Conservation (phyloP, 495 filamentous ascomycete species). For the Neurospora pannonica region DNA sequence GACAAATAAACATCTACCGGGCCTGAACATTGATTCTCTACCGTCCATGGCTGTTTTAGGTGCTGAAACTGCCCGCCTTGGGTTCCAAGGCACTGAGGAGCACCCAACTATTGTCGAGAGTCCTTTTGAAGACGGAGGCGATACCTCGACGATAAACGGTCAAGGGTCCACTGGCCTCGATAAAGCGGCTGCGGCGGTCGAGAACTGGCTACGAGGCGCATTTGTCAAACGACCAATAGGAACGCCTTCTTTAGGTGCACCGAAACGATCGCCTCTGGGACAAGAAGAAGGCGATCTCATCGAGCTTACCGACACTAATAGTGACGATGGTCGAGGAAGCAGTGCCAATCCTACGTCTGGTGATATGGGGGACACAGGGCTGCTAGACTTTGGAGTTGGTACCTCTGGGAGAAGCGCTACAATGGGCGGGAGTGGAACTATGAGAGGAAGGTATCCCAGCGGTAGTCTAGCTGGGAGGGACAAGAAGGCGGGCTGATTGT, state of each 20-base stretch:
- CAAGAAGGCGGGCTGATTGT: constrained; percentile 28
- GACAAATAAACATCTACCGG: constrained; percentile 67
- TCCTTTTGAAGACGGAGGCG: constrained; percentile 35
- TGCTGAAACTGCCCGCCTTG: constrained; percentile 39
- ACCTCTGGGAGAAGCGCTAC: constrained; percentile 24
- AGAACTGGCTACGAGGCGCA: constrained; percentile 79
- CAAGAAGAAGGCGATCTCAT: constrained; percentile 62
- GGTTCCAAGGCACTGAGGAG: constrained; percentile 28
- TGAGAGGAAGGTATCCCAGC: background rate
- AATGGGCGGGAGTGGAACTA: constrained; percentile 14
- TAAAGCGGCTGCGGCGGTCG: constrained; percentile 73
- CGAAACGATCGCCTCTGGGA: constrained; percentile 15
- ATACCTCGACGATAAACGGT: constrained; percentile 18
- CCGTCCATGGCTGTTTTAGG: constrained; percentile 46
- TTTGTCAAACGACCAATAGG: constrained; percentile 45
- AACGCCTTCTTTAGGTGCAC: constrained; percentile 37
- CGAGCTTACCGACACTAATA: constrained; percentile 61
- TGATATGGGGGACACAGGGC: constrained; percentile 1
- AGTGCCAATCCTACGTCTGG: background rate
- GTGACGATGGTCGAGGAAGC: constrained; percentile 37
- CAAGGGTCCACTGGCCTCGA: constrained; percentile 48
- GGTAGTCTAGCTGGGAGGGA: background rate
- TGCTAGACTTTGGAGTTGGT: constrained; percentile 16
- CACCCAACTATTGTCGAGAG: constrained; percentile 39
- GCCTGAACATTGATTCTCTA: constrained; percentile 49